Base-by-base conservation (phyloP, 352 stramenopile genomes). In the Phytopythium mirpurense region DNA sequence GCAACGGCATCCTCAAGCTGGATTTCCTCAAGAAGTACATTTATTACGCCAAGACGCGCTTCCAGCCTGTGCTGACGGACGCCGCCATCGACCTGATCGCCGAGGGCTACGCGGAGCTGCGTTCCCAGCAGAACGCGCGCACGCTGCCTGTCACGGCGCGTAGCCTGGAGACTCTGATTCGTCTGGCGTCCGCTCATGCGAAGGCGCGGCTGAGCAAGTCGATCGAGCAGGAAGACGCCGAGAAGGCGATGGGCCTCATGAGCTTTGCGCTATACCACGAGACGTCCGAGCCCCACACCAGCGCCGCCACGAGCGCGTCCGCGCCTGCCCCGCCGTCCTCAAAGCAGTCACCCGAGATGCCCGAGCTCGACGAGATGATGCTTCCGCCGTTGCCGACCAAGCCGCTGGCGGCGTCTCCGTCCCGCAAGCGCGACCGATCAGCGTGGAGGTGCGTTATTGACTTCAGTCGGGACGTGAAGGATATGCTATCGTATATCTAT, bases 21-120 rank as follows among this genome's bases (percentile, higher is more conserved):
- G 93, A 98, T 59, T 99, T 99, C 59, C 72, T 99, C 29, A 97
- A 98, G 59, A 99, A 99, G 80, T 99, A 98, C 68, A 90, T 99
- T 59, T 95, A 98, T 73, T 99, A 98, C 85, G 97, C 97, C 31
- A 99, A 99, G 76, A 98, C 80, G 36, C 88, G 94, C 23, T 88
- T 93, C 58, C 73, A 93, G 56, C 86, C 86, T 10, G 81, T 93
- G 60, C 63, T 96, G 42, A 93, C 86, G 11, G 84, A 94, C 59
- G 73, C 57, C 24, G 84, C 86, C 2, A 92, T 91, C 38, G 96
- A 99, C 46, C 85, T 95, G 24, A 99, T 99, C 59, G 88, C 96
- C 5, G 94, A 96, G 51, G 83, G 89, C 12, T 99, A 99, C 78
- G 93, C 97, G 1, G 95, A 98, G 66, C 87, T 99, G 58, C 90